phyloP scores from a whole-genome alignment of 345 rosid species.

The Pugionium cornutum region DNA sequence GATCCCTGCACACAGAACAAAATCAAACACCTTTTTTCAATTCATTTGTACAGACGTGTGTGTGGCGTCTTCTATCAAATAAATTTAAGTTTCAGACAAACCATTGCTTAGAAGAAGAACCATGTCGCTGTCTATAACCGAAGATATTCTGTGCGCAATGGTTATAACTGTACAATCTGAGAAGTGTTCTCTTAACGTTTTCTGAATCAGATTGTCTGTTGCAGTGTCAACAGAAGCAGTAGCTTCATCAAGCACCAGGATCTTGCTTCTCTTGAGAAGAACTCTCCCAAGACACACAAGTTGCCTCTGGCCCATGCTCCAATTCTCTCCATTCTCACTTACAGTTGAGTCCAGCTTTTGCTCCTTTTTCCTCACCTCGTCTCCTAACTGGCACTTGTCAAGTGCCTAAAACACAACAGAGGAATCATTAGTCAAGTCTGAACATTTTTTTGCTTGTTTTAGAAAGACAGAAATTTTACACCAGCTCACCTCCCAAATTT shows the following conservation, averaged over 20 bases:
- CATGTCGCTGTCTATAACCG: slow-evolving; percentile 80
- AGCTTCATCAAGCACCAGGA: slow-evolving; percentile 88
- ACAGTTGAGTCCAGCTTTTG: slow-evolving; percentile 74
- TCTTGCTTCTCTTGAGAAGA: slow-evolving; percentile 72
- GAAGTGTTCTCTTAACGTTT: slow-evolving; percentile 64
- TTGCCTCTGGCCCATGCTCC: slow-evolving; percentile 97
- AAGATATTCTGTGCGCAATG: slow-evolving; percentile 83
- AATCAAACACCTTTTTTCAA: background rate
- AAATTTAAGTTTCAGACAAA: slow-evolving; percentile 36
- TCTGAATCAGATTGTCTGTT: slow-evolving; percentile 81
- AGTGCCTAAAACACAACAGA: slow-evolving; percentile 56
- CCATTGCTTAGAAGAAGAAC: slow-evolving; percentile 75
- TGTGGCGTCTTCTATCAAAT: background rate
- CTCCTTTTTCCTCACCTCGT: slow-evolving; percentile 79
- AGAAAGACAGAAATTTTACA: slow-evolving; percentile 4
- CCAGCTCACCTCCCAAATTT: slow-evolving; percentile 80
- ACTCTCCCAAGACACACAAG: slow-evolving; percentile 83
- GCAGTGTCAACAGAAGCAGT: slow-evolving; percentile 89
- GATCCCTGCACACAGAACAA: slow-evolving; percentile 47
- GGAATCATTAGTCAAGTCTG: background rate
- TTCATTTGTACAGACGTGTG: no score
- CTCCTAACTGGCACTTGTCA: slow-evolving; percentile 92
- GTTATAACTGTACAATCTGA: slow-evolving; percentile 69
- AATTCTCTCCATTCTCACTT: slow-evolving; percentile 81
- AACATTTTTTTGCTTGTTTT: background rate